Base-by-base conservation (phyloP, 441 rosid species). In the Eutrema salsugineum region DNA sequence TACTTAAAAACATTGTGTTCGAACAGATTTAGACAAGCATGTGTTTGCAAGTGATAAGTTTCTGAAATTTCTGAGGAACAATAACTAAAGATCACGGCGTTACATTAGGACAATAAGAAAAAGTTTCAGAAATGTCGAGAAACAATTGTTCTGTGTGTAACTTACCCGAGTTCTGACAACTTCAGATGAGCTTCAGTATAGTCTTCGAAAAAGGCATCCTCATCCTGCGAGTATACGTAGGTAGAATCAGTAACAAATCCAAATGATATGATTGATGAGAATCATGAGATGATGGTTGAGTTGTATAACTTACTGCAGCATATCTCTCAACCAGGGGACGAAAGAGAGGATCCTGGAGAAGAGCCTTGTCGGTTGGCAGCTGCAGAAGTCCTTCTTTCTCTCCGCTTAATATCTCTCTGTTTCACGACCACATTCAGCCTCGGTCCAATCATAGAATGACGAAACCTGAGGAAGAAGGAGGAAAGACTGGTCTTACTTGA, bases 351-450 rank as follows among this genome's bases (percentile, higher is more conserved):
- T 86, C 88, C 8, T 79, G 63, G n/a, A 84, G 53, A 66, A 86
- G 87, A 50, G 87, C 87, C 68, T 83, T 84, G 76, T 86, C 87
- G 1, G 83, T 70, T 19, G 91, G 87, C 56, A 86, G 76, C 71
- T 83, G 85, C n/a, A 86, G 71, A 46, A 86, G 83, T 22, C 84
- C 84, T 81, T 83, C 82, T 55, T 83, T 86, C 81, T 84, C 87
- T 62, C 86, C 88, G 10, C 78, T 79, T 8, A 86, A 40, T 30
- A 86, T 79, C 68, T 86, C 88, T 72, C 85, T 86, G 82, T 56
- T 76, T 47, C 22, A 11, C 11, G 55, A 56, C 35, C 57, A 35
- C 43, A 11, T 49, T 68, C 30, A 58, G 53, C 38, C 38, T 4
- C 3, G 12, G 7, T 30, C 49, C 11, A 65, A 42, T 39, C 58